Percentiles rank a stretch among this genome's conserved stretches.
These are phyloP conservation scores for Hypoxylon sp. DNA, from an alignment of 2,329 filamentous ascomycete species.

Conservation along the genomic window DNA sequence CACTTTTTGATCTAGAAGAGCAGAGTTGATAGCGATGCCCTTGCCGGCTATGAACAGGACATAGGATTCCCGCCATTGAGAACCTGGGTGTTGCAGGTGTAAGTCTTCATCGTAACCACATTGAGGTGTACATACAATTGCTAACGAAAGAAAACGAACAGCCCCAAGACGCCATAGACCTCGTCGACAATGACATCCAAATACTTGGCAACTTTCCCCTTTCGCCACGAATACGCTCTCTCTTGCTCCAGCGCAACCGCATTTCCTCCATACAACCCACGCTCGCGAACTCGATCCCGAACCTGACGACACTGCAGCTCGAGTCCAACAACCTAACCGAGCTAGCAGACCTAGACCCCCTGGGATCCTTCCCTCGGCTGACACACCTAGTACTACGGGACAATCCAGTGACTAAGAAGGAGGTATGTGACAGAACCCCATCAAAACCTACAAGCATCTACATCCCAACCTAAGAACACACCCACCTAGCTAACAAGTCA, in stretches of 20 bases:
- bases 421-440: slow-evolving; percentile 67
- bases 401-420: slow-evolving; percentile 91
- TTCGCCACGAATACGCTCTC: slow-evolving; percentile 84
- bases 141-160: slow-evolving; percentile 47
- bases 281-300: slow-evolving; percentile 79
- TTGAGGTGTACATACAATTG: neutral
- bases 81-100: slow-evolving; percentile 95
- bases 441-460: neutral
- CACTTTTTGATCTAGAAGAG: slow-evolving; percentile 70
- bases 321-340: slow-evolving; percentile 84
- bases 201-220: slow-evolving; percentile 91
- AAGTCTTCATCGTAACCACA: slow-evolving; percentile 51
- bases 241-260: slow-evolving; percentile 90
- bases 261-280: slow-evolving; percentile 81
- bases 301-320: slow-evolving; percentile 82
- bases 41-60: slow-evolving; percentile 74
- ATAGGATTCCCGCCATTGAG: slow-evolving; percentile 97
- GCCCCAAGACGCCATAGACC: slow-evolving; percentile 96
- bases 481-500: neutral
- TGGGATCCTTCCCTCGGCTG: slow-evolving; percentile 73
- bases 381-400: slow-evolving; percentile 84
- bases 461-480: neutral
- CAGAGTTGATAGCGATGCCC: slow-evolving; percentile 83
- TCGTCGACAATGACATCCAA: slow-evolving; percentile 97
- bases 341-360: slow-evolving; percentile 85